phyloP scores from a whole-genome alignment of 2,329 filamentous ascomycete genomes.

The Colletotrichum lindemuthianum region DNA sequence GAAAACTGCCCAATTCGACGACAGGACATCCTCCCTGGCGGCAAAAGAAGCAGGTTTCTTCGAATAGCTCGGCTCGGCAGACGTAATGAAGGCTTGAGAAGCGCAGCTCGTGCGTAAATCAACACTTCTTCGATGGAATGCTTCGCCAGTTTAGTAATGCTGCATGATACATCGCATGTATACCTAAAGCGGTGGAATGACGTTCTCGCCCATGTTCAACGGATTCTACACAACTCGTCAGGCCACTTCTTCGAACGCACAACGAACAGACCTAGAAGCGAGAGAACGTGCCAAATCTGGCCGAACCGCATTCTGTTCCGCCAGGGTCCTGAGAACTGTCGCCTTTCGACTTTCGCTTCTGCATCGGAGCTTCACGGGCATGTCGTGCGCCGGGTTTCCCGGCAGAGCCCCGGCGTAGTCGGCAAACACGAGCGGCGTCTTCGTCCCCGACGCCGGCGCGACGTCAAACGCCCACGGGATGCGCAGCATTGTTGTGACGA shows the following conservation, averaged over 20 bases:
- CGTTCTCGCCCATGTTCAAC: neutral
- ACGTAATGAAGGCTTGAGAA: no score
- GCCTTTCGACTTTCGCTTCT: neutral
- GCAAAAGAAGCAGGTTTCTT: neutral
- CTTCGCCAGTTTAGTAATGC: fast-evolving
- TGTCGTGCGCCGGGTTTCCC: constrained; percentile 4
- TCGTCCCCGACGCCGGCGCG: neutral
- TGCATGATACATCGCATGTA: neutral
- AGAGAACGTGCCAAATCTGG: neutral
- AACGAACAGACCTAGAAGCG: neutral
- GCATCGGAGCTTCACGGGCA: neutral
- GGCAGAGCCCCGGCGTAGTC: constrained; percentile 9
- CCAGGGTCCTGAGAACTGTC: neutral
- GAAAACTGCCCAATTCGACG: constrained; percentile 8
- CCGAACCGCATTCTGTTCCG: neutral
- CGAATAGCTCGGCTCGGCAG: no score
- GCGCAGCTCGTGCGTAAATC: no score
- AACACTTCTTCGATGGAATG: no score
- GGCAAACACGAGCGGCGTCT: neutral
- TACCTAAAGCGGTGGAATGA: neutral
- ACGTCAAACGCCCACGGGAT: neutral
- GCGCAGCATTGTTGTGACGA: constrained; percentile 8
- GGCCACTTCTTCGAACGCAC: neutral
- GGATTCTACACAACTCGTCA: constrained; percentile 1
- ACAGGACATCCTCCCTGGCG: neutral